These are phyloP conservation scores for Ceratocystis harringtonii DNA, from an alignment of 2,329 filamentous ascomycete genomes.

Conservation along the genomic window DNA sequence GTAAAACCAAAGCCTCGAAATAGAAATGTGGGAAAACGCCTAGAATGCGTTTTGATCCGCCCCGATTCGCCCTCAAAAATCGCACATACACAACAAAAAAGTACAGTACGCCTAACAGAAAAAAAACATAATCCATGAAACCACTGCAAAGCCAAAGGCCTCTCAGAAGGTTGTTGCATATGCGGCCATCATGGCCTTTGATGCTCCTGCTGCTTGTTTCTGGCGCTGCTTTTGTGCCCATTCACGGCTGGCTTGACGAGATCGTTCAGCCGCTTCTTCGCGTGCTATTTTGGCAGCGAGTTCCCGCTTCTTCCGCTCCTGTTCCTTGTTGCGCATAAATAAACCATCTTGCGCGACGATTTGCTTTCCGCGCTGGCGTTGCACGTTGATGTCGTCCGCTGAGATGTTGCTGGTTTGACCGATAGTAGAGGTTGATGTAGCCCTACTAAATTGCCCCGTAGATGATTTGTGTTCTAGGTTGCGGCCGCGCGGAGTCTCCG, in stretches of 20 bases:
- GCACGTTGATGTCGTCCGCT: constrained; percentile 34
- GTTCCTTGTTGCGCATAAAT: constrained; percentile 33
- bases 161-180: not conserved
- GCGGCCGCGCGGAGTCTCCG: constrained; percentile 16
- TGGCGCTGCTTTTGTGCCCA: constrained; percentile 45
- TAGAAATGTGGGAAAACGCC: not conserved
- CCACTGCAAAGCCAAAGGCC: not conserved
- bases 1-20: not conserved
- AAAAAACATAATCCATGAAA: not conserved
- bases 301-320: constrained; percentile 41
- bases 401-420: constrained; percentile 36
- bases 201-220: constrained; percentile 23
- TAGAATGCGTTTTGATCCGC: not conserved
- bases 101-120: not conserved
- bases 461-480: constrained; percentile 9
- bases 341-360: constrained; percentile 39
- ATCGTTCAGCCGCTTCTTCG: constrained; percentile 46
- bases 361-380: constrained; percentile 38
- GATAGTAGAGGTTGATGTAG: constrained; percentile 33
- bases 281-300: constrained; percentile 38
- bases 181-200: not conserved
- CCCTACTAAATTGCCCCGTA: constrained; percentile 24
- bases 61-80: not conserved
- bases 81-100: not conserved
- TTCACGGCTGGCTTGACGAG: constrained; percentile 42